Conservation (phyloP, 2,329 filamentous ascomycete genomes). For the Phialemoniopsis sp. region DNA sequence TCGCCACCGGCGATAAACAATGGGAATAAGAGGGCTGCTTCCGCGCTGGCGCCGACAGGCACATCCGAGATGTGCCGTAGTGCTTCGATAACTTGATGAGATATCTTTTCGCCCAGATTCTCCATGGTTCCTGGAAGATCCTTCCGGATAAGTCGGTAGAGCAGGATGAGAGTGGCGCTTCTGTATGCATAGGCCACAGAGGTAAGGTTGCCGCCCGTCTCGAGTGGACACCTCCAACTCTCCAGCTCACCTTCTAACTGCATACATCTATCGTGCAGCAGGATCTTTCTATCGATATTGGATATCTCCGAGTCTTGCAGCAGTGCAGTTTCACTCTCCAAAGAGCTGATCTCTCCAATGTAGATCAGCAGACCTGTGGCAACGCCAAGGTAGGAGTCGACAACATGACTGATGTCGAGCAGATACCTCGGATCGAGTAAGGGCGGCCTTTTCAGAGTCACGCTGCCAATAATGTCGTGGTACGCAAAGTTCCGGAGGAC, state of each 20-base stretch:
- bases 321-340: neutral
- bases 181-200: neutral
- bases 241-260: neutral
- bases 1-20: slow-evolving; percentile 9
- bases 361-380: slow-evolving; percentile 6
- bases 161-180: neutral
- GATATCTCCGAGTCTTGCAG: neutral
- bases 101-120: neutral
- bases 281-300: neutral
- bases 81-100: neutral
- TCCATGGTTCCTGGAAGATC: neutral
- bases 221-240: neutral
- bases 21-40: slow-evolving; percentile 8
- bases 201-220: neutral
- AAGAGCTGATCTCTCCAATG: neutral
- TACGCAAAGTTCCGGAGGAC: slow-evolving; percentile 12
- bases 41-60: slow-evolving; percentile 5
- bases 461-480: slow-evolving; percentile 7
- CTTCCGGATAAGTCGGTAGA: neutral
- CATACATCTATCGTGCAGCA: neutral
- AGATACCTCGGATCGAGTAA: slow-evolving; percentile 8
- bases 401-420: slow-evolving; percentile 9
- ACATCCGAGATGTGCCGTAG: slow-evolving; percentile 5
- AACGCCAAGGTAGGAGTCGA: slow-evolving; percentile 10
- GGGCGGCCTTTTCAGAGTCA: slow-evolving; percentile 6